Evolutionary conservation across 2,329 filamentous ascomycete species (phyloP).

Genomic region (Daldinia eschscholtzii): DNA sequence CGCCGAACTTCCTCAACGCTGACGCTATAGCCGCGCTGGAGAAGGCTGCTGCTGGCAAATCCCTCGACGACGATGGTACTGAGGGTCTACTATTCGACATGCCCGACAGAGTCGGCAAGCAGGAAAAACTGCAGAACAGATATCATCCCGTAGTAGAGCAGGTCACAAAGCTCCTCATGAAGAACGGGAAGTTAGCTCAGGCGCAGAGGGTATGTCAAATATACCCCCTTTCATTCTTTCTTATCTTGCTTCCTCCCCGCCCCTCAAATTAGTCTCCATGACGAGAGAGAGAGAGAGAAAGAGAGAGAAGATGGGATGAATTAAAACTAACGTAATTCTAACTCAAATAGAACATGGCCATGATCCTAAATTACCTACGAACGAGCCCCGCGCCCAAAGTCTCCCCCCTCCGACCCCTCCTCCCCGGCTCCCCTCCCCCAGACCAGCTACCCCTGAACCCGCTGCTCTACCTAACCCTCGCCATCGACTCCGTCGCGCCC

Average conservation of each 20-base stretch:
- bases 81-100: constrained; percentile 83
- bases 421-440: constrained; percentile 82
- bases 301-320: neutral
- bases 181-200: constrained; percentile 86
- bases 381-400: constrained; percentile 83
- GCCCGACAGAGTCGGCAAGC: constrained; percentile 68
- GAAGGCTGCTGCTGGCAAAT: constrained; percentile 48
- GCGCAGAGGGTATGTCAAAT: constrained; percentile 81
- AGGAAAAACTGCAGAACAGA: constrained; percentile 77
- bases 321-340: neutral
- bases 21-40: constrained; percentile 49
- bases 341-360: constrained; percentile 78
- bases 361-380: constrained; percentile 86
- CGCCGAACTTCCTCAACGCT: constrained; percentile 50
- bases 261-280: too few species aligned
- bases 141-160: constrained; percentile 89
- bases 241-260: too few species aligned
- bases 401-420: constrained; percentile 76
- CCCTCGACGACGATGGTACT: constrained; percentile 50
- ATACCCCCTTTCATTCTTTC: neutral
- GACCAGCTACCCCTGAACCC: constrained; percentile 89
- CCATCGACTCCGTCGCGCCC: constrained; percentile 92
- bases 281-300: neutral
- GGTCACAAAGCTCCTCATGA: constrained; percentile 91
- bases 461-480: constrained; percentile 87